Evolutionary conservation across 176 grass and related monocot species (phyloP), one percentile per base, ranked within the genome.

Genomic region (Cymbopogon citratus): DNA sequence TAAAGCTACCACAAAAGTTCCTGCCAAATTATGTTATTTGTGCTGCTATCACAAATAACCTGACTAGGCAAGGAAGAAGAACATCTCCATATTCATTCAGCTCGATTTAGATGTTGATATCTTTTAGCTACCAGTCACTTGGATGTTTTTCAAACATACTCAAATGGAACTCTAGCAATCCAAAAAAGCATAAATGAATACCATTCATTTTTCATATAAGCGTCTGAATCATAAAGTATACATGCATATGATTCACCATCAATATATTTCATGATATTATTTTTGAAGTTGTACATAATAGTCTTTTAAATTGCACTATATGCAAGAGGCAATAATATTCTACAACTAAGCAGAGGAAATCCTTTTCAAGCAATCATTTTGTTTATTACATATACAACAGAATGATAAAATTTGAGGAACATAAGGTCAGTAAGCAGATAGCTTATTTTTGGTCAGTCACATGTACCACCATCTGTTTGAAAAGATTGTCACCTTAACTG

Each of bases 401-500:
- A 63, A 69, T 9, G n/a, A 62, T 19, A 61, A 44, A 35, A 35
- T 75, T 13, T 38, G 11, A 16, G 14, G 64, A 24, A 28, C 38
- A 63, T 28, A 29, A 3, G 0, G 5, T 72, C 34, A 63, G 46
- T 0, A 52, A 72, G 49, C 2, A 36, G 5, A 35, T 10, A 36
- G 11, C 26, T 72, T 46, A 0, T 12, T 83, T 51, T 15, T 52
- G 15, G 52, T 39, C 40, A 21, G 43, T 83, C 61, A 64, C 31
- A 76, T 69, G 40, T 13, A 63, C 11, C 6, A 25, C 12, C 11
- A 81, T 79, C 9, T 76, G 45, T 66, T 81, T 12, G 1, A 8
- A 82, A 73, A 73, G 23, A 44, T 59, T 84, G 15, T 84, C 73
- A 92, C 92, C 92, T 90, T 92, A 63, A 98, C 80, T 56, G 95